These are phyloP conservation scores for Stromatinia cepivora DNA, from an alignment of 2,329 filamentous ascomycete genomes.

Conservation along the genomic window DNA sequence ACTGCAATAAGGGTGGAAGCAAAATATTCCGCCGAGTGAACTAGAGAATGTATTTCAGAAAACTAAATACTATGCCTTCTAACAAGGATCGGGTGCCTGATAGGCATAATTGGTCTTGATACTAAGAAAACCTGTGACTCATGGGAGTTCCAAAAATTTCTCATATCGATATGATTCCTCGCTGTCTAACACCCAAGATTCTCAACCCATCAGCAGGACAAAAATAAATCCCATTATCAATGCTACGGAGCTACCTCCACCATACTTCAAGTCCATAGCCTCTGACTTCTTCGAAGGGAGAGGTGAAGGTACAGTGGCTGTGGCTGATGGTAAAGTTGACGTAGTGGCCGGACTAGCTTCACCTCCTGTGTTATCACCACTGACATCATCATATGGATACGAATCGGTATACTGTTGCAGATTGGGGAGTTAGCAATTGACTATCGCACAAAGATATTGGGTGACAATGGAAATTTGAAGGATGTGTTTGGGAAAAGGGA, in stretches of 20 bases:
- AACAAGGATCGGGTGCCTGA: background rate
- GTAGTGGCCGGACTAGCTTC: background rate
- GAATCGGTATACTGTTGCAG: conserved; percentile 26
- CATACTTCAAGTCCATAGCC: conserved; percentile 9
- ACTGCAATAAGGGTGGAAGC: background rate
- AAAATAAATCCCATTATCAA: conserved; percentile 19
- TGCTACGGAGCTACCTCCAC: conserved; percentile 3
- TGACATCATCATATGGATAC: conserved; percentile 30
- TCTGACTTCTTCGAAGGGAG: conserved; percentile 12
- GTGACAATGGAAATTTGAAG: background rate
- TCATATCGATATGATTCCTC: background rate
- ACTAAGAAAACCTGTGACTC: conserved; percentile 1
- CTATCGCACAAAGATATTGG: background rate
- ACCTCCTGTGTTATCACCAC: conserved; percentile 26
- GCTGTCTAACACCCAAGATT: background rate
- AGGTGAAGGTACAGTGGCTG: background rate
- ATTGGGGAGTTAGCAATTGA: background rate
- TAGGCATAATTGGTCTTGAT: background rate
- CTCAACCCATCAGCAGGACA: conserved; percentile 15
- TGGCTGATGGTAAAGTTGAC: background rate
- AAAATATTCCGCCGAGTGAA: background rate
- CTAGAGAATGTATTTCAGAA: background rate
- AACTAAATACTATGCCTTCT: background rate
- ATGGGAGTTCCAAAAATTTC: background rate
- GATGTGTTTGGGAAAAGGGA: background rate